These are phyloP conservation scores for Sideroxylon spinosum DNA, from an alignment of 179 eudicot genomes.

Conservation along the genomic window DNA sequence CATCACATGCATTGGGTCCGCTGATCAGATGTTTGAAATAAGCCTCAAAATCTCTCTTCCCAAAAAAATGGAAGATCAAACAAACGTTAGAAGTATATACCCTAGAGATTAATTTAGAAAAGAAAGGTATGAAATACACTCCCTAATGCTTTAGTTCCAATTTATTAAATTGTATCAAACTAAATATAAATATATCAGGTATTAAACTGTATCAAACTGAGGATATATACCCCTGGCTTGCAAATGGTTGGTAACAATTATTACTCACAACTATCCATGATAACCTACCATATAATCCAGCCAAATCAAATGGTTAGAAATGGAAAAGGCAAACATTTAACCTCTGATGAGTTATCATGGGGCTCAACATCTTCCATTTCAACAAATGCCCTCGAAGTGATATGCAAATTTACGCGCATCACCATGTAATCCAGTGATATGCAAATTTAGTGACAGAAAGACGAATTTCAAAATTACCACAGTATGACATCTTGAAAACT, in stretches of 20 bases:
- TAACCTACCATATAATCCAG: not conserved
- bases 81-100: not conserved
- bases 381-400: constrained; percentile 25
- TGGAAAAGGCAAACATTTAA: not conserved
- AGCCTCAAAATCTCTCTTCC: not conserved
- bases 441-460: not conserved
- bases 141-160: no score
- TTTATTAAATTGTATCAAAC: not conserved
- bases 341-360: constrained; percentile 40
- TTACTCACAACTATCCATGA: not conserved
- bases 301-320: not conserved
- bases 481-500: constrained; percentile 29
- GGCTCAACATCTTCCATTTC: constrained; percentile 29
- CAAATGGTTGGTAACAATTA: not conserved
- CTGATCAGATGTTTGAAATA: not conserved
- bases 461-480: not conserved
- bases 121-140: not conserved
- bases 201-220: not conserved
- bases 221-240: not conserved
- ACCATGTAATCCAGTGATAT: not conserved
- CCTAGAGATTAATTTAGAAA: not conserved
- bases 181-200: not conserved
- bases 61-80: not conserved
- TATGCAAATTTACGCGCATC: constrained; percentile 16
- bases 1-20: no score